A percentile compares a stretch with the other conserved stretches of the same genome.
Evolutionary conservation across 1,139 yeast species (phyloP).

Genomic region (Blastobotrys persicus): DNA sequence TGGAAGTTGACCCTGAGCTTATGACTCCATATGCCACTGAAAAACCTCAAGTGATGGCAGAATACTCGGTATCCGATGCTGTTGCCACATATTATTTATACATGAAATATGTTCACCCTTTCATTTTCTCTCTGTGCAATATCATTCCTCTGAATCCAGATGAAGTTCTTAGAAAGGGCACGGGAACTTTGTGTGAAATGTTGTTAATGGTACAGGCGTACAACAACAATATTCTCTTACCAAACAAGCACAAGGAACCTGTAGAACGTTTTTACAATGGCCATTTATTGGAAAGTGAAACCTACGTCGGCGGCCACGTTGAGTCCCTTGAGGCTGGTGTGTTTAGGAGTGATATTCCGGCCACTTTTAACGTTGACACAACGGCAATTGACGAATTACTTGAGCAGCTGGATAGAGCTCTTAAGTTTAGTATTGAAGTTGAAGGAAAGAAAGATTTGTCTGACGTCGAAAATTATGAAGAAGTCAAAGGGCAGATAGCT

Average conservation of each 20-base stretch:
- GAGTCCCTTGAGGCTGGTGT: constrained; percentile 98
- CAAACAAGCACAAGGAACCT: constrained; percentile 92
- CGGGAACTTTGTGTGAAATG: constrained; percentile 99
- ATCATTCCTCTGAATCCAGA: constrained; percentile 96
- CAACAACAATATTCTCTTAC: constrained; percentile 69
- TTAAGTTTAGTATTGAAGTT: constrained; percentile 79
- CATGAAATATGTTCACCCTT: constrained; percentile 96
- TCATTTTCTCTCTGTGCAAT: constrained; percentile 91
- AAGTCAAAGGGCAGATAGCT: constrained; percentile 59
- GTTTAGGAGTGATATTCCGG: constrained; percentile 81
- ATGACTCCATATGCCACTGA: constrained; percentile 98
- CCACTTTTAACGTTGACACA: constrained; percentile 75
- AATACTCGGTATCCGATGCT: constrained; percentile 98
- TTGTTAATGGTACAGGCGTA: constrained; percentile 95
- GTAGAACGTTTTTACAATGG: constrained; percentile 92
- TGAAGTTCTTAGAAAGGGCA: constrained; percentile 93
- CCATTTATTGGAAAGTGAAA: constrained; percentile 89
- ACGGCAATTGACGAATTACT: constrained; percentile 78
- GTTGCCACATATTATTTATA: constrained; percentile 96
- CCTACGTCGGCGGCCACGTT: constrained; percentile 98
- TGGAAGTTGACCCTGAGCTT: constrained; percentile 93
- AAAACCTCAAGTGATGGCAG: constrained; percentile 87
- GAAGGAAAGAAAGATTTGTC: constrained; percentile 71
- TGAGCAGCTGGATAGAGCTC: constrained; percentile 67
- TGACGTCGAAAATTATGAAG: constrained; percentile 78